These are phyloP conservation scores for Plectosphaerella sp. DNA, from an alignment of 2,329 filamentous ascomycete species.

Conservation along the genomic window DNA sequence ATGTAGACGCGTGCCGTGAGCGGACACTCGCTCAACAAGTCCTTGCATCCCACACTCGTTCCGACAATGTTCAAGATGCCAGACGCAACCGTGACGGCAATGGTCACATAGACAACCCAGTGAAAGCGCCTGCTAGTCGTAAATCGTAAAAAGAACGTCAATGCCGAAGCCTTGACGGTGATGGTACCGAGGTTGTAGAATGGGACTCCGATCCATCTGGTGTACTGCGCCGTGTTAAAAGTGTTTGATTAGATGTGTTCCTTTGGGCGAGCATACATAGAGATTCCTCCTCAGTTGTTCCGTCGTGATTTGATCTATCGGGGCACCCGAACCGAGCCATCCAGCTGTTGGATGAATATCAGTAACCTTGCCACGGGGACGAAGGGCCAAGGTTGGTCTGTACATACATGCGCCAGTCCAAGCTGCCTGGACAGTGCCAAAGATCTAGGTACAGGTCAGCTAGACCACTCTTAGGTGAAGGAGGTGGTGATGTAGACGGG, in stretches of 20 bases:
- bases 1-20: not conserved
- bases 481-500: not conserved
- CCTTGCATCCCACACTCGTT: not conserved
- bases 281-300: not conserved
- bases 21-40: not conserved
- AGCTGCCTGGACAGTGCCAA: not conserved
- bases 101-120: not conserved
- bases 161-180: not conserved
- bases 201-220: not conserved
- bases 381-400: not conserved
- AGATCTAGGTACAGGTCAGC: not conserved
- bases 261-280: not conserved
- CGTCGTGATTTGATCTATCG: not conserved
- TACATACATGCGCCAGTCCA: not conserved
- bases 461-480: not conserved
- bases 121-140: not conserved
- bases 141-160: not conserved
- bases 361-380: too few species aligned
- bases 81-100: not conserved
- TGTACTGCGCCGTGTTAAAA: not conserved
- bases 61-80: not conserved
- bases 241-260: not conserved
- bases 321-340: not conserved
- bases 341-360: not conserved
- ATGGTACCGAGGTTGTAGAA: not conserved